Base-by-base conservation (phyloP, 2,329 filamentous ascomycete species). In the Fusarium chuoi region DNA sequence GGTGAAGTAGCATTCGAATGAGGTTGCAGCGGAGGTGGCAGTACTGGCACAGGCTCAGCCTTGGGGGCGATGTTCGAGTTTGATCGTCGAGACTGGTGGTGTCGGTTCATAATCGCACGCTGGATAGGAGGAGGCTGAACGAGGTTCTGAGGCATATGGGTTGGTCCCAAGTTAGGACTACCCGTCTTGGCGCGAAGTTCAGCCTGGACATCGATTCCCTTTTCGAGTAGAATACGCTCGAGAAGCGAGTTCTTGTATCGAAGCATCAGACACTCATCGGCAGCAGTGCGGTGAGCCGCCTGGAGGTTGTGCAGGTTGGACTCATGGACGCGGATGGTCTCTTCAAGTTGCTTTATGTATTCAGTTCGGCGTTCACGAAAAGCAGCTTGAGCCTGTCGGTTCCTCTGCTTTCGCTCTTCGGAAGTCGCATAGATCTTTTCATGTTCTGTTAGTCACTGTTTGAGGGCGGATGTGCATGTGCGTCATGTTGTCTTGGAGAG, bases 291-390 rank as follows among this genome's bases (percentile, higher is more conserved):
- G 81, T 98, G 96, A 75, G 95, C 97, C 79, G 96, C 93, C 84
- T 98, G 96, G 68, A 99, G 88, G 79, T 91, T 97, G 78, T 97
- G 94, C 64, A 98, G 88, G 78, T 94, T 96, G 79, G 97, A 94
- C 84, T 99, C 96, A 87, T 98, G 96, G 77, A 96, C 94, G 80
- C 96, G 96, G 84, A 99, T 98, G 63, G 95, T 97, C 78, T 96
- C 94, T 85, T 99, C 96, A 33, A 99, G 89, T 83, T 99, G 96
- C 86, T 98, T 98, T 86, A 99, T 99, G 83, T 99, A 99, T 86
- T 99, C 96, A 62, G 96, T 98, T 67, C 96, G 92, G 75, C 96
- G 93, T 85, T 99, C 96, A 77, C 96, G 92, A 80, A 99, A 99
- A 65, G 96, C 96, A 62, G 96, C 96, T 85, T 99, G 96, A 54